Evolutionary conservation across 1,284 basidiomycete species (phyloP).

Genomic region (Trichosporon faecale): DNA sequence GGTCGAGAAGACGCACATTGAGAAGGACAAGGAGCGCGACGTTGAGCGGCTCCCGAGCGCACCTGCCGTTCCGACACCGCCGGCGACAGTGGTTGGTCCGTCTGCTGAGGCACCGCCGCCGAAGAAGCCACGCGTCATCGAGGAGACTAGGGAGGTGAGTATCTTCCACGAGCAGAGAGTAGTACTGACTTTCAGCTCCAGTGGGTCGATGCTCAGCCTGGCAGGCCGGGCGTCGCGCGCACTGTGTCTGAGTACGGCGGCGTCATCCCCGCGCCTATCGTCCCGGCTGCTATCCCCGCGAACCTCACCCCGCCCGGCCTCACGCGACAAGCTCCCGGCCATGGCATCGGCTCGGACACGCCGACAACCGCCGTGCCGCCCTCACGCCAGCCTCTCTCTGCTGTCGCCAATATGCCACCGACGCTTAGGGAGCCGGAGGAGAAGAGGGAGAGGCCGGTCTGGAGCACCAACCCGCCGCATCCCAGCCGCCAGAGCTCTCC

Average conservation of each 20-base stretch:
- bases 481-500: background rate
- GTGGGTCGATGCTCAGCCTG: slow-evolving; percentile 14
- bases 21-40: background rate
- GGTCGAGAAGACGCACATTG: slow-evolving; percentile 7
- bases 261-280: background rate
- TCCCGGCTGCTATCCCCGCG: background rate
- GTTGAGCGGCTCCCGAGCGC: slow-evolving; percentile 21
- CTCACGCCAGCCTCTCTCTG: background rate
- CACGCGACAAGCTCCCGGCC: background rate
- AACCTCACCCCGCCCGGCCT: background rate
- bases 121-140: slow-evolving; percentile 29
- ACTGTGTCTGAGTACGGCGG: background rate
- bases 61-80: slow-evolving; percentile 39
- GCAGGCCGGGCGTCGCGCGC: background rate
- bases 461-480: slow-evolving; percentile 34
- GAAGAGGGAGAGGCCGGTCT: slow-evolving; percentile 25
- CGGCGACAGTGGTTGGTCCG: slow-evolving; percentile 32
- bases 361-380: background rate
- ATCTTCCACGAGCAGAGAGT: too few relatives aligned
- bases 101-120: slow-evolving; percentile 15
- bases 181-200: background rate
- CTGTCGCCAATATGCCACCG: background rate
- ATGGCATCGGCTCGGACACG: background rate
- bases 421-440: background rate
- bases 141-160: slow-evolving; percentile 42